Percentiles rank a stretch among this genome's conserved stretches.
phyloP scores from a whole-genome alignment of 441 rosid species.

The Jatropha podagrica region DNA sequence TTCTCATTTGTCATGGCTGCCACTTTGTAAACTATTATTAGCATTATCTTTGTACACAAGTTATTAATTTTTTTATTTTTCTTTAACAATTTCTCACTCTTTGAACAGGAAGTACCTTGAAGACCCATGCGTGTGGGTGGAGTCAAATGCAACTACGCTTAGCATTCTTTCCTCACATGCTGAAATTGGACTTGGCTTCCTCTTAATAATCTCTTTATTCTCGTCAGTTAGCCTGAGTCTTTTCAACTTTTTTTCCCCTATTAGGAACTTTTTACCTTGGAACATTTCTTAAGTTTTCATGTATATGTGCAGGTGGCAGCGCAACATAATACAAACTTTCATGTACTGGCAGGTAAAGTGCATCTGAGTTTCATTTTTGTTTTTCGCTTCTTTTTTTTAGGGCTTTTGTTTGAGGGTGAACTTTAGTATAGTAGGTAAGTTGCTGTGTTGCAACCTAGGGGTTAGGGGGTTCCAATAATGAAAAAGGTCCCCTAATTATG shows the following conservation, averaged over 20 bases:
- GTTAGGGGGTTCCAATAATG: neutral
- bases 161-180: slow-evolving; percentile 85
- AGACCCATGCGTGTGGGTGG: slow-evolving; percentile 96
- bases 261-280: neutral
- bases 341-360: slow-evolving; percentile 95
- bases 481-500: neutral
- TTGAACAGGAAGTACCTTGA: slow-evolving; percentile 81
- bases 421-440: neutral
- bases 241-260: neutral
- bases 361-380: neutral
- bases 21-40: neutral
- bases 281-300: slow-evolving; percentile 1
- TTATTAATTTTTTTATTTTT: neutral
- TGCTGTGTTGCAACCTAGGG: neutral
- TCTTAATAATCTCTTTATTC: slow-evolving; percentile 69
- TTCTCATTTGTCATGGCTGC: neutral
- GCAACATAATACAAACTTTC: slow-evolving; percentile 89
- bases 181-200: slow-evolving; percentile 91
- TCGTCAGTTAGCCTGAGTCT: slow-evolving; percentile 51
- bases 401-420: neutral
- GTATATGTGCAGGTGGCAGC: slow-evolving; percentile 81
- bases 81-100: slow-evolving; percentile 14
- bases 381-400: neutral
- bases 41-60: neutral
- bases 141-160: slow-evolving; percentile 84